A percentile compares a stretch with the other conserved stretches of the same genome.
These are phyloP conservation scores for Linnemannia elongata DNA, from an alignment of 192 early-diverging fungal genomes.

Conservation along the genomic window DNA sequence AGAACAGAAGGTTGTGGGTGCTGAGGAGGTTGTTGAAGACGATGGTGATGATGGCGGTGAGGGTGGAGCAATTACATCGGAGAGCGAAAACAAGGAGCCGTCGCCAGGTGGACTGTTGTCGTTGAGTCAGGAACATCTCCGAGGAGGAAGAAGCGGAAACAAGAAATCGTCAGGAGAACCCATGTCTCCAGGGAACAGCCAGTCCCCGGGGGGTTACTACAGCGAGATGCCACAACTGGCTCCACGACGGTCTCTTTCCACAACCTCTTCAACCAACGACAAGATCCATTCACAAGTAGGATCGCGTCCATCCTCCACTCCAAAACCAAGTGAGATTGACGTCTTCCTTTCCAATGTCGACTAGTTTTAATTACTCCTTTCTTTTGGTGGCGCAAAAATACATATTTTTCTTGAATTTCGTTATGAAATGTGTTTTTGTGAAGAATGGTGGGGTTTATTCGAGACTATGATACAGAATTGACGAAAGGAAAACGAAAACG, in stretches of 20 bases:
- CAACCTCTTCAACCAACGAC: neutral
- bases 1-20: slow-evolving; percentile 38
- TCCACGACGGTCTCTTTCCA: neutral
- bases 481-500: neutral
- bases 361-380: neutral
- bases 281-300: neutral
- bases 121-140: neutral
- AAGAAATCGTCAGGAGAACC: neutral
- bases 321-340: neutral
- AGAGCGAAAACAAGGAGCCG: neutral
- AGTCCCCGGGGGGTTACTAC: neutral
- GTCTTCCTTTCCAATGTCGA: neutral
- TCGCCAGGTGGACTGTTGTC: neutral
- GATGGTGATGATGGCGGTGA: slow-evolving; percentile 1
- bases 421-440: neutral
- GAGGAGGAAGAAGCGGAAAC: neutral
- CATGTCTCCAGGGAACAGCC: slow-evolving; percentile 16
- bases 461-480: neutral
- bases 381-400: neutral
- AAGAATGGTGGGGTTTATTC: neutral
- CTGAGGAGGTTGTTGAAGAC: slow-evolving; percentile 18
- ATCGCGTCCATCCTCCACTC: neutral
- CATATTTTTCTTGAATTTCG: too few species aligned
- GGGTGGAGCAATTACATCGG: neutral
- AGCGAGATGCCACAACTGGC: neutral